phyloP scores from a whole-genome alignment of 306 rosid genomes.

The Parietaria judaica region DNA sequence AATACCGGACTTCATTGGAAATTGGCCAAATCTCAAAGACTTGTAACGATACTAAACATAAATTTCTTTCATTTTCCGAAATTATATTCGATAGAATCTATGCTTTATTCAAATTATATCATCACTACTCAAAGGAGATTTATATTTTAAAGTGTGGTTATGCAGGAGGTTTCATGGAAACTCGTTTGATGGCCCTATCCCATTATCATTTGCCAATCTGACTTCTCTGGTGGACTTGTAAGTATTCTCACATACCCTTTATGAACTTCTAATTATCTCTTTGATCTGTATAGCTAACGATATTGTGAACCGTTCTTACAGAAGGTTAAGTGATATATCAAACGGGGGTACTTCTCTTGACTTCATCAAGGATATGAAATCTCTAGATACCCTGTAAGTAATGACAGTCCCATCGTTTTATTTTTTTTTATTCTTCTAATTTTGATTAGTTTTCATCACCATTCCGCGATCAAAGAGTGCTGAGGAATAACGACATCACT shows the following conservation, averaged over 20 bases:
- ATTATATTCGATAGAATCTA: too few species aligned
- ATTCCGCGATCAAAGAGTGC: conserved; percentile 30
- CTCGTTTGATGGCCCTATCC: conserved; percentile 60
- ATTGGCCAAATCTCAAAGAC: conserved; percentile 41
- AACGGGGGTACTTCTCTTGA: conserved; percentile 53
- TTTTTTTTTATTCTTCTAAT: conserved; percentile 2
- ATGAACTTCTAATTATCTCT: too few species aligned
- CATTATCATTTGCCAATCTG: conserved; percentile 55
- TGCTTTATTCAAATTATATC: too few species aligned
- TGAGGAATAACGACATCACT: conserved; percentile 57
- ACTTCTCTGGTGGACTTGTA: conserved; percentile 56
- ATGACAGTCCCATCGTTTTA: too few species aligned
- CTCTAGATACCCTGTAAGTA: conserved; percentile 49
- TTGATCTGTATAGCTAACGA: conserved; percentile 21
- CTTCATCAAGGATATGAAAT: conserved; percentile 56
- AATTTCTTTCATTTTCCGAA: neutral
- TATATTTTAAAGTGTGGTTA: conserved; percentile 2
- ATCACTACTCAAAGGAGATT: too few species aligned
- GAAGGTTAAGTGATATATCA: conserved; percentile 53
- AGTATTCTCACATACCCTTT: conserved; percentile 41
- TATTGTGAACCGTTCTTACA: conserved; percentile 10
- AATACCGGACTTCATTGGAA: conserved; percentile 73
- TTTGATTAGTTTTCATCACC: neutral
- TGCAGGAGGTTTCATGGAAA: conserved; percentile 81
- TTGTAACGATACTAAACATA: conserved; percentile 40